Evolutionary conservation across 2,329 filamentous ascomycete genomes (phyloP).

Genomic region (Phialemonium atrogriseum): DNA sequence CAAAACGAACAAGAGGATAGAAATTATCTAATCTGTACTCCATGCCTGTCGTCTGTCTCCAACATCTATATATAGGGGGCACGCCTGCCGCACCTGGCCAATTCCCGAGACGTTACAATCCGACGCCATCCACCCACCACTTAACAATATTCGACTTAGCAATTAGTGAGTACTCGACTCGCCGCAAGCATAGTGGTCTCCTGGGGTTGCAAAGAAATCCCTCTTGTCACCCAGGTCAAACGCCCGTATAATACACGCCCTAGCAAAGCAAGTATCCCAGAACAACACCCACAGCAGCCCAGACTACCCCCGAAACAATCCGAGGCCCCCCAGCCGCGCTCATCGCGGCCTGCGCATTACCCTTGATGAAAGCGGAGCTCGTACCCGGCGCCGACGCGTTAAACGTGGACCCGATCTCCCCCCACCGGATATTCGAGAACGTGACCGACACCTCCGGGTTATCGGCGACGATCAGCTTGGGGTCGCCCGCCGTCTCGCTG

Average conservation of each 20-base stretch:
- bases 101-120: neutral
- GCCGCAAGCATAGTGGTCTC: too few species aligned
- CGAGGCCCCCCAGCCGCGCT: neutral
- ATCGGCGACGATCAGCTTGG: slow-evolving; percentile 28
- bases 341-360: neutral
- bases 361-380: neutral
- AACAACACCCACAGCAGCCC: slow-evolving; percentile 1
- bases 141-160: slow-evolving; percentile 2
- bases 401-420: slow-evolving; percentile 42
- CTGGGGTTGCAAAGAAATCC: too few species aligned
- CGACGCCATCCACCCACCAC: neutral
- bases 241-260: too few species aligned
- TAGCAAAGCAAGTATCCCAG: neutral
- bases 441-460: slow-evolving; percentile 32
- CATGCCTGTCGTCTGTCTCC: too few species aligned
- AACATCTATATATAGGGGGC: too few species aligned
- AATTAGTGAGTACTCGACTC: too few species aligned
- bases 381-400: too few species aligned
- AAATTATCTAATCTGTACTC: too few species aligned
- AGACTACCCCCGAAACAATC: neutral
- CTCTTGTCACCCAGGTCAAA: too few species aligned
- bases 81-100: too few species aligned
- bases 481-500: slow-evolving; percentile 36
- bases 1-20: too few species aligned
- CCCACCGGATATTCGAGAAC: slow-evolving; percentile 42